phyloP scores from a whole-genome alignment of 306 rosid species.

The Cicer chorassanicum region DNA sequence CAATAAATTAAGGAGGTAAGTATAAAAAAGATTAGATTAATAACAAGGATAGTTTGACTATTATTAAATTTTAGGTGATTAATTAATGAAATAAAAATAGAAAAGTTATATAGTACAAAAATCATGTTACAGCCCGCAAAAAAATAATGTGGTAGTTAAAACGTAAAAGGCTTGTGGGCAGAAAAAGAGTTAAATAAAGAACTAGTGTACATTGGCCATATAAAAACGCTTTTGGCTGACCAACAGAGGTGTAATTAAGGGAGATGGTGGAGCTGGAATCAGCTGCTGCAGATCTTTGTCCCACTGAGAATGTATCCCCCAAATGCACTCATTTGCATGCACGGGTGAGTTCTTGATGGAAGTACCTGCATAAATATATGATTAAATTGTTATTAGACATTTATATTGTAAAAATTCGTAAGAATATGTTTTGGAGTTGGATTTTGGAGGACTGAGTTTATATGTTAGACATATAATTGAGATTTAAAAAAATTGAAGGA shows the following conservation, averaged over 20 bases:
- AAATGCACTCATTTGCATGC: conserved; percentile 89
- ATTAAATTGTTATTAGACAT: not conserved
- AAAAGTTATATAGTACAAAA: conserved; percentile 29
- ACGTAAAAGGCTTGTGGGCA: not conserved
- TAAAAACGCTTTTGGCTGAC: not conserved
- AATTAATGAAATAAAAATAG: conserved; percentile 39
- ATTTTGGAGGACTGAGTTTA: too few relatives aligned
- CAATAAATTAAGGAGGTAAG: not conserved
- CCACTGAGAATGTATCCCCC: conserved; percentile 95
- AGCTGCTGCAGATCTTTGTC: conserved; percentile 68
- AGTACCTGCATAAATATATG: conserved; percentile 69
- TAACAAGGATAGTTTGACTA: not conserved
- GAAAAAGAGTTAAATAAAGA: conserved; percentile 1
- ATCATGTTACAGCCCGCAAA: conserved; percentile 23
- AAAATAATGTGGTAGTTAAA: not conserved
- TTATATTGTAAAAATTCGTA: too few relatives aligned
- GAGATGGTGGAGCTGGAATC: conserved; percentile 19
- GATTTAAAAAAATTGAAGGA: too few relatives aligned
- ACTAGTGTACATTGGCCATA: conserved; percentile 35
- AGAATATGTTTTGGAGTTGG: too few relatives aligned
- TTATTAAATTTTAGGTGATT: not conserved
- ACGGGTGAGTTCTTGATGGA: conserved; percentile 93
- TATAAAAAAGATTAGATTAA: not conserved
- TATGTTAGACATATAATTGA: too few relatives aligned
- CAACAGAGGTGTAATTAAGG: not conserved